phyloP scores from a whole-genome alignment of 129 eudicot species.

The Artemisia argyi region DNA sequence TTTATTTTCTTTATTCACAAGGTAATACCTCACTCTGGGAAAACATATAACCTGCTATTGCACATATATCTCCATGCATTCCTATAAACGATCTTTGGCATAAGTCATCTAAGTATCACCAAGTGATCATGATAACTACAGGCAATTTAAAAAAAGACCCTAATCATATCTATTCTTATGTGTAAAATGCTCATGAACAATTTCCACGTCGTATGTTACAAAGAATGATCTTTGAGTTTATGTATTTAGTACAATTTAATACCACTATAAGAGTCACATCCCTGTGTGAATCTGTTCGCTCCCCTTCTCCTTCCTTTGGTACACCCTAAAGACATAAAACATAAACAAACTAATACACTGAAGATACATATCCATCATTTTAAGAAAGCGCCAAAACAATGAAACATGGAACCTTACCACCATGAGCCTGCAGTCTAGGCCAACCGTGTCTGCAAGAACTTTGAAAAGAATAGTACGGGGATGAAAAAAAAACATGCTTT shows the following conservation, averaged over 20 bases:
- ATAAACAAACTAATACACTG: neutral
- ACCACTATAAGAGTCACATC: slow-evolving; percentile 64
- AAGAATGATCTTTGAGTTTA: too few relatives aligned
- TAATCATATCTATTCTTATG: too few relatives aligned
- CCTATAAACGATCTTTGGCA: slow-evolving; percentile 54
- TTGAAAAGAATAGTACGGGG: slow-evolving; percentile 74
- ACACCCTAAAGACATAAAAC: slow-evolving; percentile 44
- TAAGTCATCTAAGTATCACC: too few relatives aligned
- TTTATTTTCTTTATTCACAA: neutral
- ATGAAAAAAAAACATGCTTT: slow-evolving; percentile 71
- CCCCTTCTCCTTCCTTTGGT: slow-evolving; percentile 61
- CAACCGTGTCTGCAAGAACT: slow-evolving; percentile 74
- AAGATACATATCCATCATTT: neutral
- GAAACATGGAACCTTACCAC: slow-evolving; percentile 45
- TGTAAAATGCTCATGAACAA: too few relatives aligned
- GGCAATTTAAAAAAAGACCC: slow-evolving; percentile 32
- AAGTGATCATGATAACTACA: neutral
- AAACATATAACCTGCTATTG: slow-evolving; percentile 82
- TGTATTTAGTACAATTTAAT: neutral
- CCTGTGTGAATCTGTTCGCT: slow-evolving; percentile 58
- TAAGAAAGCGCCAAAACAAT: neutral
- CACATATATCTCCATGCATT: slow-evolving; percentile 73
- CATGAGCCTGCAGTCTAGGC: slow-evolving; percentile 63
- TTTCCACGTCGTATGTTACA: too few relatives aligned
- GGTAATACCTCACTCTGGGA: slow-evolving; percentile 65